A percentile compares a stretch with the other conserved stretches of the same genome.
These are phyloP conservation scores for Lodderomyces margitis DNA, from an alignment of 1,139 yeast genomes.

Conservation along the genomic window DNA sequence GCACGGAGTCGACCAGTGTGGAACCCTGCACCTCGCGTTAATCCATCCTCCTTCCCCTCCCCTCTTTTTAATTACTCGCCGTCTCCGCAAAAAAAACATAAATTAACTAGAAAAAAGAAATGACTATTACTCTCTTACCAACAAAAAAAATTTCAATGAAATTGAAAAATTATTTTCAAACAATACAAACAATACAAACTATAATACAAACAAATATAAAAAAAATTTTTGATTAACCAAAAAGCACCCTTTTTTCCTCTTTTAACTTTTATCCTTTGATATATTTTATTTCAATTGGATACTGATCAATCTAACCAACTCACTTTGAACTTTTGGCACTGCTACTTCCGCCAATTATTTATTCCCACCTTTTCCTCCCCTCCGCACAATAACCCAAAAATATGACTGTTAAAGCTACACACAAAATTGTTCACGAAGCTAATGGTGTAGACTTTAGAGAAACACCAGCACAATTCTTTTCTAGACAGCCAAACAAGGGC, in stretches of 20 bases:
- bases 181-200: no score
- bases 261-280: no score
- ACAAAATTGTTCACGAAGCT: slow-evolving; percentile 76
- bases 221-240: not conserved
- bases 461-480: slow-evolving; percentile 75
- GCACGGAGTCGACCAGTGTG: no score
- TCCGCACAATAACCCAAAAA: no score
- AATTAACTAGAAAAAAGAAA: no score
- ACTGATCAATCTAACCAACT: no score
- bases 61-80: not conserved
- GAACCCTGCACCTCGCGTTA: no score
- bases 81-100: not conserved
- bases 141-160: not conserved
- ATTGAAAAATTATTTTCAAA: no score
- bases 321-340: not conserved
- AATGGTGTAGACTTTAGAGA: slow-evolving; percentile 58
- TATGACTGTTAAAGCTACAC: slow-evolving; percentile 6
- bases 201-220: no score
- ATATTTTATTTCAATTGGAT: not conserved
- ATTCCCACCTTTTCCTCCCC: slow-evolving; percentile 1
- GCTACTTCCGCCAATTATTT: not conserved
- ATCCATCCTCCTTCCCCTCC: no score
- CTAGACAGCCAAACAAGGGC: slow-evolving; percentile 61
- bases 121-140: no score
- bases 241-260: not conserved